A percentile compares a stretch with the other conserved stretches of the same genome.
Conservation (phyloP, 2,329 filamentous ascomycete genomes). For the Fusarium keratoplasticum region DNA sequence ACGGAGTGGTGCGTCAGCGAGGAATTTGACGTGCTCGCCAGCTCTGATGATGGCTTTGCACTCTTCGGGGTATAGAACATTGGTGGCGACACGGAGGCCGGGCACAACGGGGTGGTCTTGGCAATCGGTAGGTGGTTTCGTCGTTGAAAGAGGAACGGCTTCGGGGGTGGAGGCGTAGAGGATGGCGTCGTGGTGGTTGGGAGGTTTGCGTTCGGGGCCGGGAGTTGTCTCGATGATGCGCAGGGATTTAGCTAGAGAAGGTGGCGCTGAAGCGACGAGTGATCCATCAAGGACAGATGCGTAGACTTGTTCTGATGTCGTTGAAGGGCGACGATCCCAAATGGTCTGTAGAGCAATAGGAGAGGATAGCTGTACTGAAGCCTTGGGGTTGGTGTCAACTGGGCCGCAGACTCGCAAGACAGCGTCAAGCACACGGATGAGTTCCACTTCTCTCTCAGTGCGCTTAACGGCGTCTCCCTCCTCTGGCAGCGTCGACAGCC, state of each 20-base stretch:
- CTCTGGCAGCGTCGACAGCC: conserved; percentile 67
- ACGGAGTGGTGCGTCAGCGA: conserved; percentile 75
- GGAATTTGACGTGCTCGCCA: conserved; percentile 73
- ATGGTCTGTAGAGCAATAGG: conserved; percentile 69
- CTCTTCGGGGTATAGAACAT: conserved; percentile 70
- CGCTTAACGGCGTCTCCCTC: conserved; percentile 53
- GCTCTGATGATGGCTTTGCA: conserved; percentile 75
- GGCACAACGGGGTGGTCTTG: conserved; percentile 73
- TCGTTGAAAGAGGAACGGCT: conserved; percentile 62
- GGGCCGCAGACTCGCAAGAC: conserved; percentile 73
- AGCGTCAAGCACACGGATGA: conserved; percentile 71
- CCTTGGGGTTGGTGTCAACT: conserved; percentile 61
- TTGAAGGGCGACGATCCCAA: conserved; percentile 68
- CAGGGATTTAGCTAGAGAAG: conserved; percentile 56
- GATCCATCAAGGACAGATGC: conserved; percentile 69
- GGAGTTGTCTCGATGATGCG: conserved; percentile 71
- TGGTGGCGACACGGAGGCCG: conserved; percentile 68
- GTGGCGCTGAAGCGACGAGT: conserved; percentile 58
- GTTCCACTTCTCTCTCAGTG: conserved; percentile 62
- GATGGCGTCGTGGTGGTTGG: conserved; percentile 75
- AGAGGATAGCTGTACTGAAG: conserved; percentile 47
- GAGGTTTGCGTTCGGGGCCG: conserved; percentile 71
- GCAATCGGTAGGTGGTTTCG: conserved; percentile 60
- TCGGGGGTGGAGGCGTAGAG: conserved; percentile 71
- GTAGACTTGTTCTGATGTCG: conserved; percentile 60